Base-by-base conservation (phyloP, 176 grass and related monocot genomes). In the Aegilops sharonensis region DNA sequence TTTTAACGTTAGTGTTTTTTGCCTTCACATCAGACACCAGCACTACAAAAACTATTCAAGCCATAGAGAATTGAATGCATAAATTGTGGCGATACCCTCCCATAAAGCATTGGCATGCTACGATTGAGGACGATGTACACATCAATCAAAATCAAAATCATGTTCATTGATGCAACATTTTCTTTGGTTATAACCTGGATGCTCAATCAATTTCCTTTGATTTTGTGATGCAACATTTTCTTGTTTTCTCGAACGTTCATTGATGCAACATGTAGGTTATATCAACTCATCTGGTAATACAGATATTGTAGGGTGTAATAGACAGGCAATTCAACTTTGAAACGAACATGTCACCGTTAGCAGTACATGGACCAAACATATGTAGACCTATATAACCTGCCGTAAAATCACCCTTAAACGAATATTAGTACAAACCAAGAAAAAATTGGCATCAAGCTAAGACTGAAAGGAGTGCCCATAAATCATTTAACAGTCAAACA, bases 91-190 rank as follows among this genome's bases (percentile, higher is more conserved):
- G 34, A 85, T 56, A 31, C 17, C 72, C 74, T 64, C 17, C 60
- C 74, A 77, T 48, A 17, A 80, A 88, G 42, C 43, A 39, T n/a
- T 75, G 27, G 23, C 57, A 84, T 54, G 72, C n/a, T 56, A 75
- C 18, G 69, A 57, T 66, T 80, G 37, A 80, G 32, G 37, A 50
- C 12, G 45, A 23, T 25, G 40, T 64, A 60, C 29, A 39, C 8
- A 52, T 27, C 25, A 65, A 77, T 25, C 74, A 72, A 79, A 79
- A n/a, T 77, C 13, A 72, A 23, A 52, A 50, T 50, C 47, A 50
- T 50, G 47, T 50, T 52, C 48, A 52, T 52, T 15, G 48, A 52
- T 52, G 47, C 47, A 52, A 52, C 14, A 52, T 52, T 52, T 52
- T 52, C 48, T 52, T 52, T 17, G 48, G 14, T 17, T 50, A 52